Evolutionary conservation across 129 eudicot genomes (phyloP), one percentile per base, ranked within the genome.

Genomic region (Centella asiatica): DNA sequence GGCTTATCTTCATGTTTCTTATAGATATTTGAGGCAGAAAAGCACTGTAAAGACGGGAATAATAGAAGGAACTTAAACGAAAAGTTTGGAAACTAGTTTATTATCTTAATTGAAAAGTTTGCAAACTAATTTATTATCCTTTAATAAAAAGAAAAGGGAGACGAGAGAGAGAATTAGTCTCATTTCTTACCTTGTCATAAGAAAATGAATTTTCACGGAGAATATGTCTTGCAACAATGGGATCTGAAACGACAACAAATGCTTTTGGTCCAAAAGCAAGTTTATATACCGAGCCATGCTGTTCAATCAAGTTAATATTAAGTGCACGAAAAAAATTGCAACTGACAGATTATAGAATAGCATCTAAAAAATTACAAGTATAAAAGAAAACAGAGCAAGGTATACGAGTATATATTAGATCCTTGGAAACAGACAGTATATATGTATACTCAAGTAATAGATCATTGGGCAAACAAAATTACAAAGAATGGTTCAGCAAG

Each of bases 261-360:
- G 96, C 95, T 80, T 93, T 93, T 18, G 99, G 99, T 67, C 99
- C 99, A 75, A 93, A 93, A 44, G 99, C 99, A 72, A 93, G 96
- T 73, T 88, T 93, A 69, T 93, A 93, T 20, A 93, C 96, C 0
- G 96, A 68, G 53, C 99, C 99, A 79, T 93, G 89, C 99, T 93
- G 96, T 58, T 36, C 44, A 79, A 62, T 23, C 62, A 66, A 66
- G 34, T 58, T 15, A 28, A 14, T 24, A 40, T 28, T n/a, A n/a
- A n/a, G n/a, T n/a, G n/a, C n/a, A n/a, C 17, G 33, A 44, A 57
- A 27, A 45, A 50, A 1, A 44, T n/a, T n/a, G n/a, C n/a, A n/a
- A n/a, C n/a, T n/a, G n/a, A n/a, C n/a, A n/a, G n/a, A n/a, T n/a
- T n/a, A n/a, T n/a, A n/a, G n/a, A n/a, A n/a, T 14, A 20, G 31